phyloP scores from a whole-genome alignment of 1,284 basidiomycete genomes.

The Tremellales sp. region DNA sequence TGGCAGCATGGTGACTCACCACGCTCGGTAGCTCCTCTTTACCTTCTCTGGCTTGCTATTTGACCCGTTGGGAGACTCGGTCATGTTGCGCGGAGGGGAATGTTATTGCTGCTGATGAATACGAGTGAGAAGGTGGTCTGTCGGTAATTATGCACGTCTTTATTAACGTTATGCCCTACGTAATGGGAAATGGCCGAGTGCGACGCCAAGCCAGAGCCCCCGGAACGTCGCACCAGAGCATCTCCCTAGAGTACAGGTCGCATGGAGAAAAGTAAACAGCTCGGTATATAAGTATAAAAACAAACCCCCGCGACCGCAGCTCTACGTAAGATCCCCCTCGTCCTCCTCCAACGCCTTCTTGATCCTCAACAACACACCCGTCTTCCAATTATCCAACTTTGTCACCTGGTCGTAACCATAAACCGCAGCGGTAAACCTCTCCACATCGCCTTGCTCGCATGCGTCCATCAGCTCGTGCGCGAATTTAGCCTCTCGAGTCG shows the following conservation, averaged over 20 bases:
- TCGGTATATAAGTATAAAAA: no score
- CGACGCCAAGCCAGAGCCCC: no score
- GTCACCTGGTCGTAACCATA: constrained; percentile 82
- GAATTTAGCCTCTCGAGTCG: constrained; percentile 88
- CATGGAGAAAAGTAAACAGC: no score
- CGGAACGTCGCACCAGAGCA: no score
- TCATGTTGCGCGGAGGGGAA: background rate
- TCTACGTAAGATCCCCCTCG: constrained; percentile 50
- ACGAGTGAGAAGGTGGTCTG: no score
- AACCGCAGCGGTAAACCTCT: constrained; percentile 65
- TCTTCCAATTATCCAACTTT: constrained; percentile 94
- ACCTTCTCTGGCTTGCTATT: constrained; percentile 18
- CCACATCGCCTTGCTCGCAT: constrained; percentile 71
- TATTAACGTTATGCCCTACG: no score
- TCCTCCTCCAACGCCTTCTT: constrained; percentile 72
- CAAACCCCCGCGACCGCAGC: no score
- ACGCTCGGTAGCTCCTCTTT: constrained; percentile 41
- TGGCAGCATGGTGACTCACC: constrained; percentile 19
- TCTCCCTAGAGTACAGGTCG: no score
- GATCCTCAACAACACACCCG: constrained; percentile 76
- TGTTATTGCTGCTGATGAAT: no score
- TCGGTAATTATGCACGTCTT: no score
- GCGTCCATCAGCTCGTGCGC: constrained; percentile 70
- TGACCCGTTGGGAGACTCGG: background rate
- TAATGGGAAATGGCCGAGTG: no score